Conservation (phyloP, 352 stramenopile species). For the Phytophthora europaea region DNA sequence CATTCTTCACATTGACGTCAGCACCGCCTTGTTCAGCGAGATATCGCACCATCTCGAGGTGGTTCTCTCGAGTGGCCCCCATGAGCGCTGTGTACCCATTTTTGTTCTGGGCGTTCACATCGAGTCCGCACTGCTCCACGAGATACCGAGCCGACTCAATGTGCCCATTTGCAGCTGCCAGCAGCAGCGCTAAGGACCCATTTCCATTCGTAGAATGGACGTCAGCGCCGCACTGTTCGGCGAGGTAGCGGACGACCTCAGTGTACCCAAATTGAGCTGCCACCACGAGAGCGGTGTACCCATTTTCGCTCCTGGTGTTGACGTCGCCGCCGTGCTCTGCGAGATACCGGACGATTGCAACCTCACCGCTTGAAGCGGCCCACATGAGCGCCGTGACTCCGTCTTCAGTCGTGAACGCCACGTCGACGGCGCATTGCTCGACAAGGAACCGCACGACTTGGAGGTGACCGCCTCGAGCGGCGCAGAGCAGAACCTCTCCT, state of each 20-base stretch:
- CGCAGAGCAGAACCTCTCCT: neutral
- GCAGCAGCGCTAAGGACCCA: neutral
- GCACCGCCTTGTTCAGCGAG: neutral
- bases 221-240: neutral
- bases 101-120: neutral
- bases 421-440: neutral
- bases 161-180: neutral
- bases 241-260: neutral
- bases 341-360: neutral
- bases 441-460: neutral
- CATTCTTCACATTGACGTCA: neutral
- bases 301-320: neutral
- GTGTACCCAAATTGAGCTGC: neutral
- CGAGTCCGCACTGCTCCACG: neutral
- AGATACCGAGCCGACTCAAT: neutral
- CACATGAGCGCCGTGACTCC: neutral
- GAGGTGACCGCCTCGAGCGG: neutral
- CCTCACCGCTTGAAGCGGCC: neutral
- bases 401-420: neutral
- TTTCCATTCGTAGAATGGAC: neutral
- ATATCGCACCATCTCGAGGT: neutral
- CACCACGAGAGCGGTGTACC: neutral
- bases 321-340: neutral
- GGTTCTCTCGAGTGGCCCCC: neutral
- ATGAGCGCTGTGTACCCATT: slow-evolving; percentile 4